phyloP scores from a whole-genome alignment of 768 basidiomycete species.

The Kockovaella imperatae region DNA sequence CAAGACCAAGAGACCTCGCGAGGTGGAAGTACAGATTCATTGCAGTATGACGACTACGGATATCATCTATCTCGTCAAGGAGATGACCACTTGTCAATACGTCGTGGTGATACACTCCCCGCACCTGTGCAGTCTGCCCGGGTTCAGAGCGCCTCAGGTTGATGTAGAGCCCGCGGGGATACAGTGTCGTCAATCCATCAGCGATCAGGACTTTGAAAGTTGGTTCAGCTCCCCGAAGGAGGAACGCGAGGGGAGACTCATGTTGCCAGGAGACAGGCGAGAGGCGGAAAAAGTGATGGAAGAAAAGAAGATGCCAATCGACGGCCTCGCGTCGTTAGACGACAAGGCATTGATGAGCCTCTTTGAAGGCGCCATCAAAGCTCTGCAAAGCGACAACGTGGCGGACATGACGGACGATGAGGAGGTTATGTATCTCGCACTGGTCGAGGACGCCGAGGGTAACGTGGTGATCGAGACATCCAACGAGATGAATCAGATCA shows the following conservation, averaged over 20 bases:
- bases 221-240: conserved; percentile 6
- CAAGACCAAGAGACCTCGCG: conserved; percentile 75
- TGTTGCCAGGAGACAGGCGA: background rate
- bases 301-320: background rate
- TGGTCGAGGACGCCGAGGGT: conserved; percentile 1
- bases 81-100: conserved; percentile 88
- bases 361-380: background rate
- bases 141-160: conserved; percentile 55
- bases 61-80: conserved; percentile 81
- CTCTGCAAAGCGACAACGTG: background rate
- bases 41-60: conserved; percentile 93
- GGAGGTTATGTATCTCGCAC: background rate
- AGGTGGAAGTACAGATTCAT: conserved; percentile 97
- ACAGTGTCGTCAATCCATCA: conserved; percentile 32
- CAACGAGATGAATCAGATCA: background rate
- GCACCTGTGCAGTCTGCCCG: conserved; percentile 83
- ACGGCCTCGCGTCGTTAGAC: background rate
- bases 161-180: conserved; percentile 24
- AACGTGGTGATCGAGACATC: background rate
- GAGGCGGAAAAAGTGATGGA: background rate
- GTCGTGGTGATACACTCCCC: conserved; percentile 91
- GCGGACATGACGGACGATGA: background rate
- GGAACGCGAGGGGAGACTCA: background rate
- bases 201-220: conserved; percentile 22
- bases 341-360: background rate